phyloP scores from a whole-genome alignment of 768 basidiomycete genomes.

The Lyophyllum semitale region DNA sequence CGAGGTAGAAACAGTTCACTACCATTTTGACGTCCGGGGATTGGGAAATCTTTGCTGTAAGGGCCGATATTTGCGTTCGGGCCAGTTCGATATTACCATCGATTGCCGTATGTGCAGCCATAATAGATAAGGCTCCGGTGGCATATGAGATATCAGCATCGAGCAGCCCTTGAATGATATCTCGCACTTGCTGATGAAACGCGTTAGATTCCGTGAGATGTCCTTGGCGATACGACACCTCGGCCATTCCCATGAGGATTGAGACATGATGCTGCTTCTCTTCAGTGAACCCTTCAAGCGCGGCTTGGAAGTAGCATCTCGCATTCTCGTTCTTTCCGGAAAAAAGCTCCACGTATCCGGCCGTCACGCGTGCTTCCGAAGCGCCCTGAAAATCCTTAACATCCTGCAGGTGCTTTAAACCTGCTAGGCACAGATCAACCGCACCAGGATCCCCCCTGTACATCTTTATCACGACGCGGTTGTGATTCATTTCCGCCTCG shows the following conservation, averaged over 20 bases:
- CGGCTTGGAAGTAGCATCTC: neutral
- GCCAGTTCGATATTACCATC: slow-evolving; percentile 2
- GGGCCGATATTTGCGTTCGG: neutral
- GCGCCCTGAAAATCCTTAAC: neutral
- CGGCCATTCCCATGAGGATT: neutral
- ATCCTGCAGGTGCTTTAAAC: neutral
- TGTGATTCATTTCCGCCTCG: neutral
- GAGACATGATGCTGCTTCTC: neutral
- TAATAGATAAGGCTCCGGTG: neutral
- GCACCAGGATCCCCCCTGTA: neutral
- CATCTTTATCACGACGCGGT: neutral
- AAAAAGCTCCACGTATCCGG: slow-evolving; percentile 1
- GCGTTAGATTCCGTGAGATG: neutral
- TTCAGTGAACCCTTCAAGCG: neutral
- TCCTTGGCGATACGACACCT: slow-evolving; percentile 3
- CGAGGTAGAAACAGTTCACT: neutral
- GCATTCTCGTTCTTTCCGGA: neutral
- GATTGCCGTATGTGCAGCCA: slow-evolving; percentile 2
- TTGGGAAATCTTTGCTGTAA: neutral
- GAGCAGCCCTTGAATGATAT: neutral
- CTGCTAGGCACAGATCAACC: neutral
- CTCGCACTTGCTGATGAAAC: neutral
- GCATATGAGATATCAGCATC: neutral
- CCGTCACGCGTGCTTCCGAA: neutral
- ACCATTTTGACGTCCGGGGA: neutral